Percentiles rank a stretch among this genome's conserved stretches.
Evolutionary conservation across 2,329 filamentous ascomycete genomes (phyloP).

Genomic region (Penicillium sclerotigenum): DNA sequence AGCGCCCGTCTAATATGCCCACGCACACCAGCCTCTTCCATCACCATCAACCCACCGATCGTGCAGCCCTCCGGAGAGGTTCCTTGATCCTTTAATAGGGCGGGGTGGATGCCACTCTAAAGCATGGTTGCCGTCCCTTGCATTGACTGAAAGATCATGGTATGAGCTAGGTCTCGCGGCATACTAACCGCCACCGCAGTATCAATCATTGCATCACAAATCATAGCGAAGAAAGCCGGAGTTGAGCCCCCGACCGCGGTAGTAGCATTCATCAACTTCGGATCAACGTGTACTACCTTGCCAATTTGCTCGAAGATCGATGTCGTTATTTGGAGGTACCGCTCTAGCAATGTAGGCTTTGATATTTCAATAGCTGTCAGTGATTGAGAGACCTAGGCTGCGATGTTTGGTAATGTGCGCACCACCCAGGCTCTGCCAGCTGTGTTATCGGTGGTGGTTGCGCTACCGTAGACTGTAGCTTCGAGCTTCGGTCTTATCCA

Average conservation of each 20-base stretch:
- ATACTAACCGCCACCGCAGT: constrained; percentile 62
- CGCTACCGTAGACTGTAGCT: constrained; percentile 31
- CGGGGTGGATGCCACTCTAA: constrained; percentile 58
- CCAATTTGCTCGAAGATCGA: constrained; percentile 54
- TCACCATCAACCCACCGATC: constrained; percentile 58
- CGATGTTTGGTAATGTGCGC: constrained; percentile 47
- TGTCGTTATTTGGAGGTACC: constrained; percentile 35
- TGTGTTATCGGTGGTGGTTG: constrained; percentile 14
- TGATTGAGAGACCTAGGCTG: constrained; percentile 44
- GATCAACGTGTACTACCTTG: constrained; percentile 49
- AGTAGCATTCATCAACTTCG: constrained; percentile 54
- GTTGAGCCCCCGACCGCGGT: constrained; percentile 61
- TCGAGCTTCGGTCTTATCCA: constrained; percentile 46
- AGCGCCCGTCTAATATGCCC: constrained; percentile 56
- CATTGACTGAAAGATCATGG: constrained; percentile 63
- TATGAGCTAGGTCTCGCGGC: constrained; percentile 56
- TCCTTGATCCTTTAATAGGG: constrained; percentile 59
- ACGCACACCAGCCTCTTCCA: constrained; percentile 57
- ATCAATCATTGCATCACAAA: constrained; percentile 59
- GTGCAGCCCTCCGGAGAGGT: constrained; percentile 62
- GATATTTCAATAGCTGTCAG: constrained; percentile 51
- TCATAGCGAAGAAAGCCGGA: constrained; percentile 59
- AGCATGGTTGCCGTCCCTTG: constrained; percentile 58
- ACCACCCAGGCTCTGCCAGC: constrained; percentile 32
- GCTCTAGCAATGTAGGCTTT: constrained; percentile 42